A percentile compares a stretch with the other conserved stretches of the same genome.
Evolutionary conservation across 2,329 filamentous ascomycete species (phyloP).

Genomic region (Fusarium nanum): DNA sequence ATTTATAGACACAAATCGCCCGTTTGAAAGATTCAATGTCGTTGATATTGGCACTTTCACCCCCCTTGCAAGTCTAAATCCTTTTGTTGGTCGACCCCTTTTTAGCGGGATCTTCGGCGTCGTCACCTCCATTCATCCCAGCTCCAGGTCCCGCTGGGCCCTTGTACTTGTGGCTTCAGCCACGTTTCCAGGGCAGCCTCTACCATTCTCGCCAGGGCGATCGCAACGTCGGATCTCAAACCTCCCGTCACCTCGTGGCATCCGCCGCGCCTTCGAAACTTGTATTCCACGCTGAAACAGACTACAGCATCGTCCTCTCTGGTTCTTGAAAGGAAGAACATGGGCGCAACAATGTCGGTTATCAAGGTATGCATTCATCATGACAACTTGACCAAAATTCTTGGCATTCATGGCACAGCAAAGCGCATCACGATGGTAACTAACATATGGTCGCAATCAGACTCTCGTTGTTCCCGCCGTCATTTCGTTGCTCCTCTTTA

Average conservation of each 20-base stretch:
- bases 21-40: background rate
- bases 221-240: constrained; percentile 20
- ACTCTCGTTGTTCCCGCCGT: constrained; percentile 76
- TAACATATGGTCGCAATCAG: constrained; percentile 55
- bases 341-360: constrained; percentile 51
- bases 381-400: constrained; percentile 9
- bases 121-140: constrained; percentile 20
- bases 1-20: background rate
- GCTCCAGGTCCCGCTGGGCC: background rate
- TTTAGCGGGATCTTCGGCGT: constrained; percentile 40
- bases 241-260: constrained; percentile 27
- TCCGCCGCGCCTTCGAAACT: background rate
- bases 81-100: constrained; percentile 25
- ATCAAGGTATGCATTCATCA: constrained; percentile 49
- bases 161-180: constrained; percentile 26
- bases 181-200: constrained; percentile 27
- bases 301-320: background rate
- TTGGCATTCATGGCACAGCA: background rate
- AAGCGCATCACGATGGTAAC: background rate
- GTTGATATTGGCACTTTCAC: constrained; percentile 27
- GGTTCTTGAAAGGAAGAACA: constrained; percentile 30
- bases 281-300: background rate
- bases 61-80: constrained; percentile 22
- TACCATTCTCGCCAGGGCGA: constrained; percentile 12
- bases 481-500: constrained; percentile 76